Conservation (phyloP, 2,329 filamentous ascomycete genomes). For the Sclerotinia glacialis region DNA sequence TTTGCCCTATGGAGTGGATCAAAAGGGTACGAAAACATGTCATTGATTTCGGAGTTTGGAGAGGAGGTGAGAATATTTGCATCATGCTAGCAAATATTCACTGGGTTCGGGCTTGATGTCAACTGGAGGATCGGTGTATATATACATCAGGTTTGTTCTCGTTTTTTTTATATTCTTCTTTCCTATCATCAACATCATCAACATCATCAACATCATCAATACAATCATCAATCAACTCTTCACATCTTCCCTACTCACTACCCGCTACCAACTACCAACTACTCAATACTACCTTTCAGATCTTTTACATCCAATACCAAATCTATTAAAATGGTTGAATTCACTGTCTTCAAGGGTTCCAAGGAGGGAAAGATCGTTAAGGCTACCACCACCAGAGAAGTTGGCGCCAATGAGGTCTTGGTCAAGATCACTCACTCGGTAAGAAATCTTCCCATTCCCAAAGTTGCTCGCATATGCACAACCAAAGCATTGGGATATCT, state of each 20-base stretch:
- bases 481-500: background rate
- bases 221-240: constrained; percentile 3
- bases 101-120: background rate
- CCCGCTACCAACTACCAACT: background rate
- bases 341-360: constrained; percentile 63
- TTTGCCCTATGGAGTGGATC: constrained; percentile 16
- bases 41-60: constrained; percentile 15
- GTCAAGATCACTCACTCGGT: constrained; percentile 60
- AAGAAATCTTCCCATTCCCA: constrained; percentile 6
- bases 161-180: constrained; percentile 2
- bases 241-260: background rate
- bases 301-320: background rate
- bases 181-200: constrained; percentile 17
- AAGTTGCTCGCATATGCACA: constrained; percentile 8
- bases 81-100: background rate
- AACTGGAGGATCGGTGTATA: background rate
- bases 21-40: background rate
- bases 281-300: background rate
- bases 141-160: background rate
- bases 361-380: constrained; percentile 55
- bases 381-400: constrained; percentile 46
- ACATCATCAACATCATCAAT: constrained; percentile 17
- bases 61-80: constrained; percentile 4
- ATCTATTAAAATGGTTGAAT: constrained; percentile 38
- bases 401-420: constrained; percentile 55